Base-by-base conservation (phyloP, 2,329 filamentous ascomycete species). In the Alternaria longipes region DNA sequence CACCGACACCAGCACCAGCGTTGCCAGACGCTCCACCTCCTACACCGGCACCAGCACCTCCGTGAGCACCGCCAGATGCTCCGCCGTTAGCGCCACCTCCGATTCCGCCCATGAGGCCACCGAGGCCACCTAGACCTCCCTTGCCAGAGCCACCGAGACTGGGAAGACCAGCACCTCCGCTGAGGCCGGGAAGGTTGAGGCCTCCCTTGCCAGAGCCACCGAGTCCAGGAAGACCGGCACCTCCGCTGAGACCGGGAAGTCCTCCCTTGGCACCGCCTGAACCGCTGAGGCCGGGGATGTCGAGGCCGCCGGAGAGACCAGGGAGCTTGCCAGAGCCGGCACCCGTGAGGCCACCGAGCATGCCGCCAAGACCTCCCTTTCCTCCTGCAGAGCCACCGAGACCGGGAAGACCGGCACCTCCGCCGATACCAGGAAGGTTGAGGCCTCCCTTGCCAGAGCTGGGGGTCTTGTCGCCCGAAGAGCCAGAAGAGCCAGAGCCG, bases 401-500 rank as follows among this genome's bases (percentile, higher is more conserved):
- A 24, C 46, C 41, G 16, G 20, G 20, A n/a, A 18, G n/a, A 41
- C 54, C 55, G 9, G 16, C 28, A 38, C 47, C 47, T 4, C 54
- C 54, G 18, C 56, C n/a, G 38, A 40, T 8, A n/a, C 38, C 38
- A 41, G 38, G 38, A 22, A 41, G 38, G 38, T 22, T 22, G 8
- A 12, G 9, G 11, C 38, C 38, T 41, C 38, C 38, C 18, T 20
- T 22, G 3, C 38, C 38, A 26, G 24, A 22, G 20, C 41, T 54
- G 26, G 51, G 51, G 14, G 30, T 50, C 51, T 52, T 34, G n/a
- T 26, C 24, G 12, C 40, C 40, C 3, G 14, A 6, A 16, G 42
- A 42, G 11, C 18, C 38, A 32, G 38, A 44, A 18, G 30, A 38
- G 20, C 42, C 56, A 30, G 50, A 59, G 34, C 38, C 52, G 40